phyloP scores from a whole-genome alignment of 768 basidiomycete genomes.

The Leccinum uliginosum region DNA sequence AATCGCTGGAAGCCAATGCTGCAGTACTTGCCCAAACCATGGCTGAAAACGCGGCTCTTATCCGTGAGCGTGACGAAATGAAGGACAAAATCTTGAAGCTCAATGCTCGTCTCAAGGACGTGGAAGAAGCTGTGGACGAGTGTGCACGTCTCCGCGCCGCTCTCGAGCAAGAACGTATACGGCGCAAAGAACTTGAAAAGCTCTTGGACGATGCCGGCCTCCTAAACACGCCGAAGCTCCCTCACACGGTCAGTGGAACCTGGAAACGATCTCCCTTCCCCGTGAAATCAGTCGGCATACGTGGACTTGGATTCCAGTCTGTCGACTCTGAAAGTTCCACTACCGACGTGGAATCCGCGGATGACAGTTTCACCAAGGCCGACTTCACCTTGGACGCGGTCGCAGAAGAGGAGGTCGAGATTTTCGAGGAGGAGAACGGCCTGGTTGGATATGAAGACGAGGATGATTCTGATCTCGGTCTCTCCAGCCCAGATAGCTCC shows the following conservation, averaged over 20 bases:
- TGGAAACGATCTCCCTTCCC: conserved; percentile 16
- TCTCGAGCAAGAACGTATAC: conserved; percentile 39
- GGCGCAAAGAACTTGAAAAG: conserved; percentile 47
- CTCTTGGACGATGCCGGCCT: conserved; percentile 45
- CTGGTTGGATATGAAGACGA: conserved; percentile 70
- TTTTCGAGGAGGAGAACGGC: conserved; percentile 45
- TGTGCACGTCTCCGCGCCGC: conserved; percentile 25
- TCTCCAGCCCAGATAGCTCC: conserved; percentile 43
- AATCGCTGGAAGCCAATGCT: conserved; percentile 38
- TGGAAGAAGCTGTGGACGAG: conserved; percentile 21
- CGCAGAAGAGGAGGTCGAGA: conserved; percentile 48
- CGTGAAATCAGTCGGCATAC: conserved; percentile 22
- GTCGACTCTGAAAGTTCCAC: conserved; percentile 61
- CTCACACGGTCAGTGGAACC: conserved; percentile 12
- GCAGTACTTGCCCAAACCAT: conserved; percentile 27
- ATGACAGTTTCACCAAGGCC: conserved; percentile 38
- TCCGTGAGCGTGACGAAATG: conserved; percentile 27
- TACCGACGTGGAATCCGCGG: conserved; percentile 65
- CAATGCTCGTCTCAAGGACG: conserved; percentile 29
- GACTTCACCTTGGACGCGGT: conserved; percentile 53
- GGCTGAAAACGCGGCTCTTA: conserved; percentile 23
- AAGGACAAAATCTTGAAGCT: conserved; percentile 28
- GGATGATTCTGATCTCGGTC: conserved; percentile 49
- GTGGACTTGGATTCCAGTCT: conserved; percentile 51
- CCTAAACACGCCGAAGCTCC: conserved; percentile 41